phyloP scores from a whole-genome alignment of 2,329 filamentous ascomycete genomes.

The Fragosphaeria purpurea region DNA sequence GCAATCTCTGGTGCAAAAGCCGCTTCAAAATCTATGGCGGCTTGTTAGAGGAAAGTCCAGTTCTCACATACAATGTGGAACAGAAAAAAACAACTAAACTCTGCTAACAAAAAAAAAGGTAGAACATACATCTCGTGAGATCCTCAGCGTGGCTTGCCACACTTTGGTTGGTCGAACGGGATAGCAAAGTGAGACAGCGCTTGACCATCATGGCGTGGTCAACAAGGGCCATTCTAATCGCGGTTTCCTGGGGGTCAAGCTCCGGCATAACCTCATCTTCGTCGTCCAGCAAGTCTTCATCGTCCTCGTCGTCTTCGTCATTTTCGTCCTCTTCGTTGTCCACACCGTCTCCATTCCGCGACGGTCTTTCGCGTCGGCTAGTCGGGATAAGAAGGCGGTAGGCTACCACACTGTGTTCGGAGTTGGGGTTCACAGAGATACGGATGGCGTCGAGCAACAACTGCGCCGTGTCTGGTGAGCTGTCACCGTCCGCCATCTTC shows the following conservation, averaged over 20 bases:
- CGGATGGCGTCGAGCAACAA: constrained; percentile 66
- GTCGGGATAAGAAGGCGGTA: constrained; percentile 67
- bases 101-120: background rate
- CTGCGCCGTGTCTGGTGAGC: constrained; percentile 49
- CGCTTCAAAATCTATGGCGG: constrained; percentile 44
- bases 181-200: constrained; percentile 63
- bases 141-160: constrained; percentile 48
- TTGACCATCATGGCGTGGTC: constrained; percentile 86
- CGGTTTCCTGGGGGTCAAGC: constrained; percentile 56
- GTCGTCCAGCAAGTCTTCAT: constrained; percentile 26
- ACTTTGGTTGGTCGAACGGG: constrained; percentile 50
- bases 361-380: constrained; percentile 20
- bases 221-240: constrained; percentile 73
- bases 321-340: constrained; percentile 29
- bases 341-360: constrained; percentile 25
- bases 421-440: constrained; percentile 63
- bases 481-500: constrained; percentile 59
- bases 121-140: constrained; percentile 53
- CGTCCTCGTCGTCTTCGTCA: constrained; percentile 28
- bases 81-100: background rate
- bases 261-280: constrained; percentile 36
- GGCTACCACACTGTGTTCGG: constrained; percentile 65
- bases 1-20: constrained; percentile 58
- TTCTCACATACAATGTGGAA: background rate
- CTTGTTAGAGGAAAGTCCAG: constrained; percentile 6